Percentiles rank a stretch among this genome's conserved stretches.
phyloP scores from a whole-genome alignment of 352 stramenopile species.

The Globisporangium mamillatum region DNA sequence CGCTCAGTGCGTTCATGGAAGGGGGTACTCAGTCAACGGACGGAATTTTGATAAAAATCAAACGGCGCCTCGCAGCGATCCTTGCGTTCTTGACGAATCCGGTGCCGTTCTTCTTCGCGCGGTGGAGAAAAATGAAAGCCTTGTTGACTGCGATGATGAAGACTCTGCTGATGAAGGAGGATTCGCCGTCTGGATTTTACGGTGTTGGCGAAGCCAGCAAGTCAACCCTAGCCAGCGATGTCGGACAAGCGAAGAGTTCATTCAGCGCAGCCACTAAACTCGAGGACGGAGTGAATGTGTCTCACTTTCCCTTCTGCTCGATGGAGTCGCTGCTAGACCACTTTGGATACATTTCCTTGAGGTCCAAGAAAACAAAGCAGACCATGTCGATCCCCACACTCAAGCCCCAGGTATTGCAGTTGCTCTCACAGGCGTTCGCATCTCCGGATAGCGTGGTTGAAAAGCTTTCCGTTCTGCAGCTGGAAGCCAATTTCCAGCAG shows the following conservation, averaged over 20 bases:
- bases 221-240: not conserved
- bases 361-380: constrained; percentile 32
- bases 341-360: constrained; percentile 24
- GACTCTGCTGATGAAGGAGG: not conserved
- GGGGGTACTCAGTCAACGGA: constrained; percentile 18
- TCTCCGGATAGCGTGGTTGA: constrained; percentile 5
- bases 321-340: constrained; percentile 38
- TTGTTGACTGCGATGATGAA: not conserved
- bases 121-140: constrained; percentile 19
- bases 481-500: constrained; percentile 19
- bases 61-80: constrained; percentile 6
- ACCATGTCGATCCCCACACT: constrained; percentile 22
- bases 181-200: not conserved
- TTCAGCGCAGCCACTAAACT: not conserved
- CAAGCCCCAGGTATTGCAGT: constrained; percentile 4
- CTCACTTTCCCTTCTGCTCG: constrained; percentile 25
- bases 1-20: constrained; percentile 31
- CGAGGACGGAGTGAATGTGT: constrained; percentile 9
- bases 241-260: not conserved
- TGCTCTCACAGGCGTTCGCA: constrained; percentile 13
- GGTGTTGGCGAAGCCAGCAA: not conserved
- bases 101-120: constrained; percentile 13
- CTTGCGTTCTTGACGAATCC: constrained; percentile 16
- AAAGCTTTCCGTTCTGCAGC: constrained; percentile 18
- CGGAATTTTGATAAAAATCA: constrained; percentile 21